A percentile compares a stretch with the other conserved stretches of the same genome.
phyloP scores from a whole-genome alignment of 176 grass and related monocot genomes.

The Rhipidocladum racemiflorum region DNA sequence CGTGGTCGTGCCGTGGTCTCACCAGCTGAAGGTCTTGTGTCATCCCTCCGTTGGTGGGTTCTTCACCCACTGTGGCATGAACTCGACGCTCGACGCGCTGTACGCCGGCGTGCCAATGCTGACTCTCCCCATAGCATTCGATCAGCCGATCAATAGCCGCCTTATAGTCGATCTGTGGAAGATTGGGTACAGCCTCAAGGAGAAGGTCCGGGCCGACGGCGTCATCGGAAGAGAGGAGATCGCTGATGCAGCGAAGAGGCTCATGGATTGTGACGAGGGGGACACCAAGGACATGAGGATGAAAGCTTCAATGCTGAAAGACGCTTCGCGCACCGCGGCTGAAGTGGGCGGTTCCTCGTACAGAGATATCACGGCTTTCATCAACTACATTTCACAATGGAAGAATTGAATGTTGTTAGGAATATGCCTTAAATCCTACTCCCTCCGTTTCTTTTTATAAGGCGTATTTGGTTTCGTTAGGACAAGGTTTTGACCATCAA shows the following conservation, averaged over 20 bases:
- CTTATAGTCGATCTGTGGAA: slow-evolving; percentile 38
- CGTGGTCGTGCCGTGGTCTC: slow-evolving; percentile 34
- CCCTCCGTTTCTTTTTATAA: no score
- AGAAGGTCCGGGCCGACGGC: background rate
- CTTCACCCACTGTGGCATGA: slow-evolving; percentile 57
- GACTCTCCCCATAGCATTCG: slow-evolving; percentile 26
- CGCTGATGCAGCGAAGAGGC: background rate
- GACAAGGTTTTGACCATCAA: no score
- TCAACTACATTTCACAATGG: slow-evolving; percentile 26
- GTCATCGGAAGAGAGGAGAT: slow-evolving; percentile 32
- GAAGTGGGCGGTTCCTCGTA: slow-evolving; percentile 27
- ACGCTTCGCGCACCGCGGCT: slow-evolving; percentile 8
- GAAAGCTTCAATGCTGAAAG: slow-evolving; percentile 6
- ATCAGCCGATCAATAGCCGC: slow-evolving; percentile 36
- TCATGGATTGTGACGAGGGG: slow-evolving; percentile 18
- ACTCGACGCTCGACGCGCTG: slow-evolving; percentile 41
- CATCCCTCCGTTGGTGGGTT: slow-evolving; percentile 40
- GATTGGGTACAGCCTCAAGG: slow-evolving; percentile 20
- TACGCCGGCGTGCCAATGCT: slow-evolving; percentile 45
- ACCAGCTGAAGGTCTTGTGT: slow-evolving; percentile 43
- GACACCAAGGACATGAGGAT: slow-evolving; percentile 22
- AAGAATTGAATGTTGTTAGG: background rate
- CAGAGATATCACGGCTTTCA: slow-evolving; percentile 37
- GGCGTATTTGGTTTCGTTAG: no score
- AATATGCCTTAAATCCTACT: no score